phyloP scores from a whole-genome alignment of 1,139 yeast genomes.

The Suhomyces atakaporum region DNA sequence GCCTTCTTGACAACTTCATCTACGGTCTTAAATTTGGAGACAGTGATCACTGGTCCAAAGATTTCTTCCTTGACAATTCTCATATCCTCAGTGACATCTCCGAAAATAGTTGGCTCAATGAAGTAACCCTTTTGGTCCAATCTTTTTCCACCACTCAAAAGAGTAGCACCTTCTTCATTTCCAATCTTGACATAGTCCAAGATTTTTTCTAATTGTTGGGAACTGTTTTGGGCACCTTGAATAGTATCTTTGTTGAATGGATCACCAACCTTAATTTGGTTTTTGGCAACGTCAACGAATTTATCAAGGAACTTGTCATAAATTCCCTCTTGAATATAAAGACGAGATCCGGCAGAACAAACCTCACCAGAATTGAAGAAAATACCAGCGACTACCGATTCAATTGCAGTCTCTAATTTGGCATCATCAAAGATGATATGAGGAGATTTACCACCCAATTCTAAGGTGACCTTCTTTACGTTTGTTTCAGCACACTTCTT shows the following conservation, averaged over 20 bases:
- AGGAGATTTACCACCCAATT: conserved; percentile 87
- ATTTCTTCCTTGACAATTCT: conserved; percentile 31
- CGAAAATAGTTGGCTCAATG: conserved; percentile 30
- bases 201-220: conserved; percentile 22
- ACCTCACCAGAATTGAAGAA: conserved; percentile 27
- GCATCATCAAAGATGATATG: conserved; percentile 77
- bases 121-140: conserved; percentile 27
- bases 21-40: conserved; percentile 28
- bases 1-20: conserved; percentile 30
- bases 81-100: conserved; percentile 29
- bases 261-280: conserved; percentile 16
- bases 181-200: conserved; percentile 18
- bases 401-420: conserved; percentile 46
- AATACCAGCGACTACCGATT: conserved; percentile 21
- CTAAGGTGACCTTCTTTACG: conserved; percentile 78
- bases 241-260: conserved; percentile 21
- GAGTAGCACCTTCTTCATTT: conserved; percentile 23
- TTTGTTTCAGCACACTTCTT: conserved; percentile 66
- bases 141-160: conserved; percentile 27
- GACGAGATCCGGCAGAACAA: conserved; percentile 26
- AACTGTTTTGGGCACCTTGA: conserved; percentile 26
- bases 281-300: conserved; percentile 20
- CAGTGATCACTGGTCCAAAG: conserved; percentile 32
- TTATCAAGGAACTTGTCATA: conserved; percentile 21
- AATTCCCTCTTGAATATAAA: conserved; percentile 23